Evolutionary conservation across 2,329 filamentous ascomycete genomes (phyloP), one percentile per base, ranked within the genome.

Genomic region (Coniochaeta sp.): DNA sequence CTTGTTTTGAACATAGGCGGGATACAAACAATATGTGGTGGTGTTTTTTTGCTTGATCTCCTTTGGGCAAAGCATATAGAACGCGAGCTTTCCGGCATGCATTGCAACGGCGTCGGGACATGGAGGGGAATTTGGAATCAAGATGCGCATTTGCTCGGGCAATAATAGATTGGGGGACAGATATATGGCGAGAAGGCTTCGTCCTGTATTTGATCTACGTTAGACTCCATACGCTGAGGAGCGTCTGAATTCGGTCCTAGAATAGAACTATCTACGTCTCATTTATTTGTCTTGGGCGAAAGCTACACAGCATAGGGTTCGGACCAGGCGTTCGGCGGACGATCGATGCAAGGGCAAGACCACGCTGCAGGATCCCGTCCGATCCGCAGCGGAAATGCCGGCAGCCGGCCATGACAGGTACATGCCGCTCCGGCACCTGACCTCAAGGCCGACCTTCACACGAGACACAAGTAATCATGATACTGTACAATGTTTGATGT

Each of bases 21-120:
- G 64, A 30, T 19, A 60, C 19, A 54, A n/a, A n/a, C n/a, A n/a
- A n/a, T n/a, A 38, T 30, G 28, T 34, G 42, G 34, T 36, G 9
- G 34, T 32, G 34, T 12, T 26, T 34, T 22, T n/a, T 28, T 36
- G 28, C 42, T 38, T n/a, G n/a, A 47, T 24, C n/a, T 47, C 22
- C 30, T 28, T 2, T 4, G 24, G 26, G 47, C 47, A 52, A 34
- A n/a, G 47, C 47, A 52, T 52, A 30, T 47, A 52, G 47, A 52
- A 17, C 22, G 47, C 22, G 44, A 22, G 24, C 47, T 30, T 52
- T 28, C 47, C 30, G 47, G 47, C 24, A 52, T 52, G 47, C 47
- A 52, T 52, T 52, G 47, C 24, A 52, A 52, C 47, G 47, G 47
- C 47, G 47, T 52, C 12, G 14, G 24, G 47, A 28, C 1, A 14